phyloP scores from a whole-genome alignment of 1,284 basidiomycete species.

The Pascua sp. region DNA sequence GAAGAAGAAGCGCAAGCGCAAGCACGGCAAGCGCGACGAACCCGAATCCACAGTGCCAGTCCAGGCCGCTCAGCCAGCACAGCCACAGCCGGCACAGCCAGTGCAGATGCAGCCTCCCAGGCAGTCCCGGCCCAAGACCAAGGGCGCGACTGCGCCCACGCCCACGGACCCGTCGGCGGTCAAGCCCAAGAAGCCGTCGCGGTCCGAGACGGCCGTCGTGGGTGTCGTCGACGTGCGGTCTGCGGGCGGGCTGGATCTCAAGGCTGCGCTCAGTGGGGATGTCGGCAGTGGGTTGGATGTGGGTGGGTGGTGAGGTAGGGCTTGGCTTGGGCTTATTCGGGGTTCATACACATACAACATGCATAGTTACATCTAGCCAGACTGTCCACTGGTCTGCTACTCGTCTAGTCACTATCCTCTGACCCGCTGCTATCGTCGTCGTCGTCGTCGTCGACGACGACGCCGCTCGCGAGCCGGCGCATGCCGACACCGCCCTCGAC shows the following conservation, averaged over 20 bases:
- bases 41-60: too few relatives aligned
- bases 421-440: slow-evolving; percentile 27
- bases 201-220: slow-evolving; percentile 26
- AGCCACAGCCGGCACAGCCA: too few relatives aligned
- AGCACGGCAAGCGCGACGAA: slow-evolving; percentile 7
- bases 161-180: slow-evolving; percentile 5
- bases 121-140: too few relatives aligned
- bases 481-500: slow-evolving; percentile 41
- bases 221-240: slow-evolving; percentile 26
- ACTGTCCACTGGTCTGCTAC: neutral
- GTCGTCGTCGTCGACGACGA: slow-evolving; percentile 19
- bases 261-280: slow-evolving; percentile 10
- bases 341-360: neutral
- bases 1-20: slow-evolving; percentile 21
- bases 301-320: slow-evolving; percentile 8
- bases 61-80: too few relatives aligned
- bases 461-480: slow-evolving; percentile 31
- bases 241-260: slow-evolving; percentile 23
- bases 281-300: slow-evolving; percentile 3
- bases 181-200: slow-evolving; percentile 9
- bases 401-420: slow-evolving; percentile 29
- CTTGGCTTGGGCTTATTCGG: too few relatives aligned
- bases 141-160: too few relatives aligned
- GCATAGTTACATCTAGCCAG: neutral
- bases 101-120: too few relatives aligned